Evolutionary conservation across 2,329 filamentous ascomycete genomes (phyloP).

Genomic region (Triangularia setosa): DNA sequence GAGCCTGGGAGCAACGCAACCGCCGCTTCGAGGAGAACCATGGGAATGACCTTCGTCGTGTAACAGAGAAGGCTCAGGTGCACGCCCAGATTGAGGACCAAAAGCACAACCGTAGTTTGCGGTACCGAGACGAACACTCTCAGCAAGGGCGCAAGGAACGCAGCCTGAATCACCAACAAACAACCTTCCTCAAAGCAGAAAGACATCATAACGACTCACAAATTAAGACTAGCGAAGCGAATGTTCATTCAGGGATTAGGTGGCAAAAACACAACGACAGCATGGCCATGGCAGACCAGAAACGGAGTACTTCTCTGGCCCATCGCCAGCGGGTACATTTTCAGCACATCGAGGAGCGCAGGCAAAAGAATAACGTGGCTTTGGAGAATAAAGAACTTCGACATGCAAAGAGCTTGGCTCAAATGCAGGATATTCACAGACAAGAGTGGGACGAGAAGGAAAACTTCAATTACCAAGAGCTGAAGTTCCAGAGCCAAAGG

Average conservation of each 20-base stretch:
- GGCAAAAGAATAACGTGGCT: background rate
- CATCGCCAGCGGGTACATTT: slow-evolving; percentile 10
- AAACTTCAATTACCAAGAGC: slow-evolving; percentile 12
- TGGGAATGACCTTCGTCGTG: slow-evolving; percentile 16
- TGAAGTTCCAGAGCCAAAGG: slow-evolving; percentile 12
- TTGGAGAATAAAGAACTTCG: slow-evolving; percentile 10
- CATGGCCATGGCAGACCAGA: slow-evolving; percentile 17
- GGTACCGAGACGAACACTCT: slow-evolving; percentile 18
- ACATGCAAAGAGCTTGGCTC: slow-evolving; percentile 13
- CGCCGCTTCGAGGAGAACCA: slow-evolving; percentile 19
- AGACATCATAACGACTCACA: slow-evolving; percentile 17
- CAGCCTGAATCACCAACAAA: slow-evolving; percentile 20
- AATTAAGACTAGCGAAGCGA: slow-evolving; percentile 16
- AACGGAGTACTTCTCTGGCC: slow-evolving; percentile 10
- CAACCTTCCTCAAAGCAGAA: slow-evolving; percentile 14
- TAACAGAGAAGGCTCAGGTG: slow-evolving; percentile 19
- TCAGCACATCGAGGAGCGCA: slow-evolving; percentile 13
- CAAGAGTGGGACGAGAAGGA: slow-evolving; percentile 10
- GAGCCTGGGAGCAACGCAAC: slow-evolving; percentile 18
- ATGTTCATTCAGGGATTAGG: slow-evolving; percentile 12
- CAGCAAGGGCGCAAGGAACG: slow-evolving; percentile 17
- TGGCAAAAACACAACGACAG: slow-evolving; percentile 21
- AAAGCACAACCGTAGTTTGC: slow-evolving; percentile 14
- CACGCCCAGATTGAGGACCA: slow-evolving; percentile 15
- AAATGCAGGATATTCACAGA: slow-evolving; percentile 14